Evolutionary conservation across 176 grass and related monocot species (phyloP).

Genomic region (Aegilops tauschii): DNA sequence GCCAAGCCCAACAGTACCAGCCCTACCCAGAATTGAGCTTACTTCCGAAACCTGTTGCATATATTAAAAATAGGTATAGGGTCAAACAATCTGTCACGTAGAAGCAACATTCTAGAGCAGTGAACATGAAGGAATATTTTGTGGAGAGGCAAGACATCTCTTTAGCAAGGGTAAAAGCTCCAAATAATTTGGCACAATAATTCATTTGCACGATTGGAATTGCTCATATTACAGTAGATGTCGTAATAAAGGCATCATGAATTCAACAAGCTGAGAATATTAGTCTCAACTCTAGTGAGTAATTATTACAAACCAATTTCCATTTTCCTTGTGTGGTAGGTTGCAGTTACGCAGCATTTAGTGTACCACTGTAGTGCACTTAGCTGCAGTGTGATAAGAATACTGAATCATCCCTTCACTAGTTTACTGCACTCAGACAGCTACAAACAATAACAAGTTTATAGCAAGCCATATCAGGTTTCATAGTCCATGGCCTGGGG

Average conservation of each 20-base stretch:
- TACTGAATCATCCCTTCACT: too few relatives aligned
- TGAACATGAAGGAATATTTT: not conserved
- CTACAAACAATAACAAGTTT: not conserved
- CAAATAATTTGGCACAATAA: not conserved
- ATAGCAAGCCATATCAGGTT: not conserved
- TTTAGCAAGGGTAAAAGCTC: constrained; percentile 18
- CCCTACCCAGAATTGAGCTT: constrained; percentile 77
- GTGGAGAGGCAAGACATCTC: not conserved
- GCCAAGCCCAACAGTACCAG: constrained; percentile 67
- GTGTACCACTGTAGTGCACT: not conserved
- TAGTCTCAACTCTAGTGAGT: not conserved
- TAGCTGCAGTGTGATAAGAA: not conserved
- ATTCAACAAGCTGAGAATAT: not conserved
- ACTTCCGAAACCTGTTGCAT: constrained; percentile 80
- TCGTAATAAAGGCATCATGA: not conserved
- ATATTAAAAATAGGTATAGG: constrained; percentile 10
- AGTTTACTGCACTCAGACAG: not conserved
- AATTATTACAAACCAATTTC: not conserved
- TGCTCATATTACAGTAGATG: not conserved
- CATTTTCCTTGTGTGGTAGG: not conserved
- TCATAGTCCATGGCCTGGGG: not conserved
- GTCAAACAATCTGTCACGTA: not conserved
- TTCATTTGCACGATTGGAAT: not conserved
- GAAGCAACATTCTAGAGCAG: constrained; percentile 3
- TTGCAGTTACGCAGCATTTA: not conserved